Conservation (phyloP, 305 asterid genomes). For the Ajuga reptans region DNA sequence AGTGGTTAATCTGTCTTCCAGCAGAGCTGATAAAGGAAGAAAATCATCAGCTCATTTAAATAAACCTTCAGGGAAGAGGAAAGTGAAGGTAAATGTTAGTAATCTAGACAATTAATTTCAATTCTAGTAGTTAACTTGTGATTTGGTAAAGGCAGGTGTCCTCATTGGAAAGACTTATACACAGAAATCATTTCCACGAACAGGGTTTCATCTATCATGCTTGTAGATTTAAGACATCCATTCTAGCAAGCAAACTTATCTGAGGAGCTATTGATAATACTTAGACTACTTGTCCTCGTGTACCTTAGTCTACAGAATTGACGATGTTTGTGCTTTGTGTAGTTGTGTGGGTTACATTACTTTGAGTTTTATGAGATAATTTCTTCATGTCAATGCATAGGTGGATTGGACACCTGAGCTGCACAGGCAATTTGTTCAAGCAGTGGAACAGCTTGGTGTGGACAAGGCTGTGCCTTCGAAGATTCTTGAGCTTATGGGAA, state of each 20-base stretch:
- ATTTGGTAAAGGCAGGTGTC: neutral
- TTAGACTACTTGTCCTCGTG: neutral
- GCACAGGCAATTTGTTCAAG: constrained; percentile 75
- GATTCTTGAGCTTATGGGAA: constrained; percentile 85
- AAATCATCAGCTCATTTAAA: constrained; percentile 42
- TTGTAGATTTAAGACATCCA: neutral
- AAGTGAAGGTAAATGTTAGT: constrained; percentile 44
- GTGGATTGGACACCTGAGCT: constrained; percentile 96
- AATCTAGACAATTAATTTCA: neutral
- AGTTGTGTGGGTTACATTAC: neutral
- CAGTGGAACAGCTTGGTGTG: constrained; percentile 88
- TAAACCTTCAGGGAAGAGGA: constrained; percentile 47
- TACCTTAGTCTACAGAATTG: neutral
- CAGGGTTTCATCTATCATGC: neutral
- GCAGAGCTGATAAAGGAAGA: constrained; percentile 38
- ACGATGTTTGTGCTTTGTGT: neutral
- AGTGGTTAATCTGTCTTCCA: constrained; percentile 23
- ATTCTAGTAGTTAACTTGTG: constrained; percentile 12
- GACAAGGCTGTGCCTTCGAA: constrained; percentile 93
- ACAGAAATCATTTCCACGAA: neutral
- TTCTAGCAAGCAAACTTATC: neutral
- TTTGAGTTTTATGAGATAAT: constrained; percentile 15
- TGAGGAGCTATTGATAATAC: neutral
- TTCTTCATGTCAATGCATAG: constrained; percentile 35
- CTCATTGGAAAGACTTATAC: neutral